Evolutionary conservation across 441 rosid species (phyloP), one percentile per base, ranked within the genome.

Genomic region (Manihot esculenta): DNA sequence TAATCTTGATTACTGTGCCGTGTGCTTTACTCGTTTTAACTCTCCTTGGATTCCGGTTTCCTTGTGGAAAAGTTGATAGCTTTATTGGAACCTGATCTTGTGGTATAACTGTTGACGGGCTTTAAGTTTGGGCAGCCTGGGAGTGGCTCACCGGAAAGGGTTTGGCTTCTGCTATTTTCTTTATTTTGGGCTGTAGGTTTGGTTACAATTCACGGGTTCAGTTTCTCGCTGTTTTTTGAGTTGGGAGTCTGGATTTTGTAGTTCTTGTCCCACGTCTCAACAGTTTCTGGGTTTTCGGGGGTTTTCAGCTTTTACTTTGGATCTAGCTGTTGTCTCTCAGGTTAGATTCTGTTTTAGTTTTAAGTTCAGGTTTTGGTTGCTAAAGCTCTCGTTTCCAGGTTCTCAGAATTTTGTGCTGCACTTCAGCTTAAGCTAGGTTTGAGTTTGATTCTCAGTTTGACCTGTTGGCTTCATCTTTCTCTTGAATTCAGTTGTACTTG

Each of bases 1-100:
- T 33, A 55, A 66, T 81, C 77, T 71, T 65, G 72, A 73, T 74
- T 62, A 55, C 72, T 69, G 62, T 71, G 71, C 69, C 24, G 26
- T 65, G 41, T 14, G 44, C 61, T 51, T 64, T 62, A 53, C 72
- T 61, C 72, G 78, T 60, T 75, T 62, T 27, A 2, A 73, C 79
- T n/a, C 72, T 53, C 74, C 83, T 76, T 77, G 77, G 86, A 81
- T 80, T 76, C 79, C 57, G 78, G 77, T 77, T 54, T 80, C 66
- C 79, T 62, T 51, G 73, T 0, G 79, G 44, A 27, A 77, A 85
- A 82, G 83, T 70, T 50, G 33, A 42, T 71, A 62, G 78, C 93
- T 84, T 84, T 83, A 72, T 83, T 77, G 83, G 75, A 69, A 68
- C 70, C 78, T 60, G 80, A 64, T 80, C 72, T 44, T 30, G n/a